Base-by-base conservation (phyloP, 164 flowering plant genomes). In the Houttuynia cordata region DNA sequence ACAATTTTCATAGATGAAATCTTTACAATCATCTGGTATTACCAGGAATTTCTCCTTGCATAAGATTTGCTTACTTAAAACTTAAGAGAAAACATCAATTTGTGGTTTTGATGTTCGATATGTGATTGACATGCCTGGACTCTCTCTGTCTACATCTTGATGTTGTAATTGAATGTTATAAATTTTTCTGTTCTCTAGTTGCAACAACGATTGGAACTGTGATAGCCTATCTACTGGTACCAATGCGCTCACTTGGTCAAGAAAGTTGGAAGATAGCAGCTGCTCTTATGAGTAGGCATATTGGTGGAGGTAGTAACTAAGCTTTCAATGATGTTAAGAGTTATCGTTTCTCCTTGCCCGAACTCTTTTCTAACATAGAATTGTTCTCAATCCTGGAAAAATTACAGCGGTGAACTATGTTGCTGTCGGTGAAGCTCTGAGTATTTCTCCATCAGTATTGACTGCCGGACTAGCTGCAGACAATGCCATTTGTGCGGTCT, bases 401-500 rank as follows among this genome's bases (percentile, higher is more conserved):
- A n/a, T 24, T 24, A 19, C 67, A 88, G 95, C 93, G 58, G 82
- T 92, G 52, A 92, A 92, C 68, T 92, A 83, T 68, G 78, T 88
- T 65, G 96, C 98, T 34, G 79, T 92, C 64, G 78, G 86, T 20
- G 81, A 92, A 73, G 95, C 93, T 50, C 85, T 92, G 64, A 73
- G 74, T 23, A 71, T 83, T 64, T 78, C 98, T 65, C 82, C 95
- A 51, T 88, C 96, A 37, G 86, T 88, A 71, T 59, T 86, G 71
- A 83, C 96, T 53, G 94, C 96, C 39, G 98, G 98, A 64, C 73
- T 91, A 49, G 98, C 96, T 23, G 91, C 89, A 59, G 98, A 93
- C 62, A 93, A 89, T 77, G 91, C 86, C 49, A 86, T 89, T 56
- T 80, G 90, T 76, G 97, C 96, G 10, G 6, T 87, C 47, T 93